Percentiles rank a stretch among this genome's conserved stretches.
phyloP scores from a whole-genome alignment of 129 eudicot species.

The Tanacetum coccineum region DNA sequence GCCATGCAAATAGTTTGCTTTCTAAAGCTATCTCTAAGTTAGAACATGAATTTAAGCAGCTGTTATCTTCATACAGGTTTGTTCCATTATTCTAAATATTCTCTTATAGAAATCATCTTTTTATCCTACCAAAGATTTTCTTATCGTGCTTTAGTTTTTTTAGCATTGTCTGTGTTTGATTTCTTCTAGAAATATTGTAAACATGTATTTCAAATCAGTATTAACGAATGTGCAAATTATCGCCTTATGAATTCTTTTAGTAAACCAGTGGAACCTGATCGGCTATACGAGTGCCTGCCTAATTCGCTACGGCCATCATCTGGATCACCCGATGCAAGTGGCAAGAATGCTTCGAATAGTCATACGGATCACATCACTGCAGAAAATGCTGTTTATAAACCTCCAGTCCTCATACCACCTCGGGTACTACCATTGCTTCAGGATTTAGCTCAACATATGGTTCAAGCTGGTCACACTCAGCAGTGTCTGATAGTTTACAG shows the following conservation, averaged over 20 bases:
- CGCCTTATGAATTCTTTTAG: constrained; percentile 36
- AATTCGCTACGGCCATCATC: constrained; percentile 91
- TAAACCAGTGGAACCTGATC: constrained; percentile 93
- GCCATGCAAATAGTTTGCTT: constrained; percentile 76
- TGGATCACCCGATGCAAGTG: constrained; percentile 65
- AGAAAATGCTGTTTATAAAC: constrained; percentile 78
- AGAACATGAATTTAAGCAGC: constrained; percentile 86
- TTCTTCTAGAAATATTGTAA: neutral
- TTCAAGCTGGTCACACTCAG: constrained; percentile 75
- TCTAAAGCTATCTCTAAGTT: constrained; percentile 80
- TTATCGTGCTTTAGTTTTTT: neutral
- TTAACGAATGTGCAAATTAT: constrained; percentile 1
- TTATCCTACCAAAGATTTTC: neutral
- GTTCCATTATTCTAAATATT: constrained; percentile 3
- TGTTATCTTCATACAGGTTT: constrained; percentile 78
- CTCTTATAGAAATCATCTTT: neutral
- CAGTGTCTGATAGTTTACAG: constrained; percentile 81
- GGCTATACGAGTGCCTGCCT: constrained; percentile 93
- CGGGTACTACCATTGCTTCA: constrained; percentile 86
- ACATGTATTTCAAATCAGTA: neutral
- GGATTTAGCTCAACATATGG: constrained; percentile 87
- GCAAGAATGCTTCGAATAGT: constrained; percentile 50
- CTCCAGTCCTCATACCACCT: constrained; percentile 89
- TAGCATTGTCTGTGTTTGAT: neutral
- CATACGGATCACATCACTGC: constrained; percentile 44